phyloP scores from a whole-genome alignment of 805 yeast genomes.

The Wickerhamia fluorescens region DNA sequence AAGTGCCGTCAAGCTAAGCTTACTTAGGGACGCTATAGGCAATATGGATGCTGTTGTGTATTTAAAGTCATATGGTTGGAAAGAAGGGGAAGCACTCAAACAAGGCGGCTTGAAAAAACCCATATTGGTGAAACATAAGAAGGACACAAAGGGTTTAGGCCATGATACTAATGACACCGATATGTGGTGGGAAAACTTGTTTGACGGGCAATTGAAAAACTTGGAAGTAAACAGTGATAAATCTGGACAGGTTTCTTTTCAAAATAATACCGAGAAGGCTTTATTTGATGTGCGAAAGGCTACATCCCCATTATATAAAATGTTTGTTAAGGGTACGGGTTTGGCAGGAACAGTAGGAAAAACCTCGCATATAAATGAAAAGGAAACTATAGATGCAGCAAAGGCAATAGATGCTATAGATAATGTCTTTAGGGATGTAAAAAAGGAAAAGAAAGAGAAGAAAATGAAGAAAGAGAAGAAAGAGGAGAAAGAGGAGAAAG shows the following conservation, averaged over 20 bases:
- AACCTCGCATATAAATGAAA: constrained; percentile 17
- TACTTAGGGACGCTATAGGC: too few species aligned
- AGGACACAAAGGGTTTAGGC: constrained; percentile 87
- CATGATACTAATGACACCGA: constrained; percentile 70
- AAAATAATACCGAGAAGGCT: constrained; percentile 42
- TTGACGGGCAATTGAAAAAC: constrained; percentile 85
- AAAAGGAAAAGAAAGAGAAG: constrained; percentile 27
- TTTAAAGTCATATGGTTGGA: constrained; percentile 80
- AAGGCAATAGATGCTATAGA: constrained; percentile 7
- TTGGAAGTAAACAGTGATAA: constrained; percentile 46
- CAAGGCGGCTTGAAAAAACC: constrained; percentile 81
- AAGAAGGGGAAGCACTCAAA: constrained; percentile 78
- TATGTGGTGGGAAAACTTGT: constrained; percentile 95
- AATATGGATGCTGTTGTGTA: constrained; percentile 74
- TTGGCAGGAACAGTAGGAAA: constrained; percentile 66
- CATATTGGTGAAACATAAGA: constrained; percentile 81
- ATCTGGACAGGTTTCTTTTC: constrained; percentile 39
- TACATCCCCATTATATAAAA: constrained; percentile 67
- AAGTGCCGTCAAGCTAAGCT: too few species aligned
- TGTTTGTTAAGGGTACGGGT: constrained; percentile 87
- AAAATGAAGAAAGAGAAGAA: constrained; percentile 16
- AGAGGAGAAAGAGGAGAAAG: constrained; percentile 18
- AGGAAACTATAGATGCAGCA: constrained; percentile 13
- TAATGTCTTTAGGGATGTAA: constrained; percentile 18
- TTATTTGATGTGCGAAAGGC: constrained; percentile 42